Conservation (phyloP, 441 rosid species). For the California macrophylla region DNA sequence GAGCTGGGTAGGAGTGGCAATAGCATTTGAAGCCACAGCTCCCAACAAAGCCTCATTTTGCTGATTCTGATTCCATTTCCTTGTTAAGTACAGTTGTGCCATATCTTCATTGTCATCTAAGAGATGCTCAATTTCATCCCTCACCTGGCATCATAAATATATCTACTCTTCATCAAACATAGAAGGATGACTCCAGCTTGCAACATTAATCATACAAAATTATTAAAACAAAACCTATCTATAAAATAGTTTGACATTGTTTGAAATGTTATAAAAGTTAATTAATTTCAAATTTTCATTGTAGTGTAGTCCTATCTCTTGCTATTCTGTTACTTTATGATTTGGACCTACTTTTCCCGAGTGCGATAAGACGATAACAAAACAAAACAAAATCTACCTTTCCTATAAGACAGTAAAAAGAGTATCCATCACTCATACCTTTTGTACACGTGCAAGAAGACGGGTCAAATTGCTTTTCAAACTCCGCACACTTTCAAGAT, state of each 20-base stretch:
- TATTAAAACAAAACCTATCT: not conserved
- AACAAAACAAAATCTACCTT: not conserved
- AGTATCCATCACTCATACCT: conserved; percentile 39
- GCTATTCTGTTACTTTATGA: not conserved
- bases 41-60: conserved; percentile 55
- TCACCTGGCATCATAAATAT: conserved; percentile 42
- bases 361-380: not conserved
- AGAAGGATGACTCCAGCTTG: not conserved
- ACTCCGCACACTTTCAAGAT: conserved; percentile 83
- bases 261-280: not conserved
- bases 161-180: not conserved
- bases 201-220: not conserved
- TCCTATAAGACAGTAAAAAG: not conserved
- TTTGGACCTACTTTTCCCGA: not conserved
- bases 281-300: not conserved
- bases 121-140: conserved; percentile 87
- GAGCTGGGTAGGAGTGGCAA: conserved; percentile 25
- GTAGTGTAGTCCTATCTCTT: not conserved
- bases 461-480: conserved; percentile 86
- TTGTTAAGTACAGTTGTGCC: conserved; percentile 73
- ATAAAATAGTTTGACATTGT: not conserved
- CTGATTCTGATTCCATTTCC: conserved; percentile 75
- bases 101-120: conserved; percentile 86
- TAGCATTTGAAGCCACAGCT: conserved; percentile 35
- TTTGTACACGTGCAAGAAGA: conserved; percentile 85